A percentile compares a stretch with the other conserved stretches of the same genome.
These are phyloP conservation scores for Thraustochytrium striatum DNA, from an alignment of 352 stramenopile genomes.

Conservation along the genomic window DNA sequence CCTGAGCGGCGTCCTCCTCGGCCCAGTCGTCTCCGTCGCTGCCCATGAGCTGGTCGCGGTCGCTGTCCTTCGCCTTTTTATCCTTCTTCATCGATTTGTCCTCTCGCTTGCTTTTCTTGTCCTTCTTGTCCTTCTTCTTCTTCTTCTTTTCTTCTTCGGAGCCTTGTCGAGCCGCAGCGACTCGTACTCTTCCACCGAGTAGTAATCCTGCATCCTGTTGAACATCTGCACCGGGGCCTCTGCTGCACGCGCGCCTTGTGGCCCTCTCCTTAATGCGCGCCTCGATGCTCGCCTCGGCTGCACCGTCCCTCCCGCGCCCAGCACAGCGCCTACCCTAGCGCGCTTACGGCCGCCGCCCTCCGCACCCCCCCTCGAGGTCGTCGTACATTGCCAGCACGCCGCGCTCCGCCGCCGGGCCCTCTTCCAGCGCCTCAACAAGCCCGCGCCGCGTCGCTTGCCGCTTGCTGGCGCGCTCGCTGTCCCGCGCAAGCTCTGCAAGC, in stretches of 20 bases:
- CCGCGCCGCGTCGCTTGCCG: neutral
- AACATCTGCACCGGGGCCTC: slow-evolving; percentile 9
- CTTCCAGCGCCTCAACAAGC: neutral
- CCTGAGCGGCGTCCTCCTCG: too few species aligned
- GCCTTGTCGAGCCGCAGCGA: neutral
- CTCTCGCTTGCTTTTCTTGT: neutral
- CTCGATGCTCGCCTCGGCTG: neutral
- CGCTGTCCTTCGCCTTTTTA: neutral
- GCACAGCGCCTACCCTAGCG: neutral
- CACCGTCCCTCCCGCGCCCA: neutral
- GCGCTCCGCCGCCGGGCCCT: neutral
- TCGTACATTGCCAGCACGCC: slow-evolving; percentile 27
- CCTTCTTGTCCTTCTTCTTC: slow-evolving; percentile 29
- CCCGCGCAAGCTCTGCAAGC: neutral
- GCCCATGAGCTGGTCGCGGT: too few species aligned
- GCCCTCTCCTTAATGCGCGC: neutral
- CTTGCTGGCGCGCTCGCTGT: neutral
- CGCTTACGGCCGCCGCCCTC: neutral
- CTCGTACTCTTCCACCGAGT: slow-evolving; percentile 4
- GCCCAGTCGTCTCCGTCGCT: too few species aligned
- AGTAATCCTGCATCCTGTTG: slow-evolving; percentile 38
- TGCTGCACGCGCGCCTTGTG: neutral
- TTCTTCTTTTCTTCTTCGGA: neutral
- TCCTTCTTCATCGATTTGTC: neutral
- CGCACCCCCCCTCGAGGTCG: neutral